Evolutionary conservation across 345 rosid species (phyloP).

Genomic region (Aquilaria malaccensis): DNA sequence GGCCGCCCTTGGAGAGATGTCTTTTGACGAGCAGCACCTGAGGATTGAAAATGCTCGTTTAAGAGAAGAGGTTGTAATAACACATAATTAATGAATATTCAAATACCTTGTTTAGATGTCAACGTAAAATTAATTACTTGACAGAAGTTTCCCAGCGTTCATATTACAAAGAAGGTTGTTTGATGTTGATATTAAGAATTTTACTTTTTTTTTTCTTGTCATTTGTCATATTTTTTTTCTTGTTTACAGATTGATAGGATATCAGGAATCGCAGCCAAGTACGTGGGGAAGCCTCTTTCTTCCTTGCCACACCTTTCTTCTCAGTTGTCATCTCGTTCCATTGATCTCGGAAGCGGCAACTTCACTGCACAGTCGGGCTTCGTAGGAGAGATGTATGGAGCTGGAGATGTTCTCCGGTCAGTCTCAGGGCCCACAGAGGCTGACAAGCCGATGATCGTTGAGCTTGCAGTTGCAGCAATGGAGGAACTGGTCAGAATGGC

Average conservation of each 20-base stretch:
- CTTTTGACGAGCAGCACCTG: conserved; percentile 81
- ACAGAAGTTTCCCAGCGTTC: too few relatives aligned
- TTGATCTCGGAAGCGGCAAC: conserved; percentile 42
- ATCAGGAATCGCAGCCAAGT: conserved; percentile 70
- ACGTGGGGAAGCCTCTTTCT: conserved; percentile 64
- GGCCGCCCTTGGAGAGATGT: conserved; percentile 76
- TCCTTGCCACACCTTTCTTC: conserved; percentile 40
- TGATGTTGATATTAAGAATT: not conserved
- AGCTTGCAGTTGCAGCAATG: conserved; percentile 86
- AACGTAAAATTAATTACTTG: too few relatives aligned
- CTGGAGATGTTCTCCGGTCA: conserved; percentile 43
- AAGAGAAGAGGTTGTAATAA: conserved; percentile 56
- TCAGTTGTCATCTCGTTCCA: conserved; percentile 35
- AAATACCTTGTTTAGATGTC: too few relatives aligned
- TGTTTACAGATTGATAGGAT: conserved; percentile 59
- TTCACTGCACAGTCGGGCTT: conserved; percentile 42
- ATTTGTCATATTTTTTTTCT: too few relatives aligned
- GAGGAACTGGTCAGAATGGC: conserved; percentile 82
- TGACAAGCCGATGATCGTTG: conserved; percentile 76
- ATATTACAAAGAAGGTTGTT: too few relatives aligned
- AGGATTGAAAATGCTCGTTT: conserved; percentile 78
- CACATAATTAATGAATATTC: too few relatives aligned
- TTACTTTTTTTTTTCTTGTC: not conserved
- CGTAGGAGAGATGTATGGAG: conserved; percentile 66
- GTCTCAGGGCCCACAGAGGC: conserved; percentile 59